These are phyloP conservation scores for Microascus cirrosus DNA, from an alignment of 2,329 filamentous ascomycete genomes.

Conservation along the genomic window DNA sequence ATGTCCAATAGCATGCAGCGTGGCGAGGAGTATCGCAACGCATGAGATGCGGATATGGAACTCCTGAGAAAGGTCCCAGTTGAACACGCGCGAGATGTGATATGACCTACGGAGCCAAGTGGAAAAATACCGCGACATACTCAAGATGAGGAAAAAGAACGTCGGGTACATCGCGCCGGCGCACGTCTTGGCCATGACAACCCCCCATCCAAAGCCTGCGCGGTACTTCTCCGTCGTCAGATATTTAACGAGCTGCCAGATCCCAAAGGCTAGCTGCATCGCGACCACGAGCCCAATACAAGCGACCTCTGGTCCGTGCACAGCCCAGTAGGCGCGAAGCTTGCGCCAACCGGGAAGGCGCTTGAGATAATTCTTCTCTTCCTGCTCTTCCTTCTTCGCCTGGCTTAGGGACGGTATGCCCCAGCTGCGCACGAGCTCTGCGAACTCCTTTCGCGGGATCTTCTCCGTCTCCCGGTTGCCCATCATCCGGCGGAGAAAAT, in stretches of 20 bases:
- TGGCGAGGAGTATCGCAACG: conserved; percentile 35
- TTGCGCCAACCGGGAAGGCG: conserved; percentile 31
- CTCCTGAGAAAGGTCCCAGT: conserved; percentile 42
- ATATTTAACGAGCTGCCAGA: conserved; percentile 46
- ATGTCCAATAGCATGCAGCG: conserved; percentile 42
- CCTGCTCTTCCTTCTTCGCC: conserved; percentile 31
- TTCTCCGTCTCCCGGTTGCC: conserved; percentile 28
- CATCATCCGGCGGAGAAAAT: conserved; percentile 35
- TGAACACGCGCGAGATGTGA: conserved; percentile 40
- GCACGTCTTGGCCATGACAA: conserved; percentile 41
- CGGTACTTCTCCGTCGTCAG: conserved; percentile 29
- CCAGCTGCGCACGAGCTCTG: conserved; percentile 28
- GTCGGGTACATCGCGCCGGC: conserved; percentile 45
- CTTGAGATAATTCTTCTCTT: conserved; percentile 33
- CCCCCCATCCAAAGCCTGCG: conserved; percentile 42
- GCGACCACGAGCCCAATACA: conserved; percentile 35
- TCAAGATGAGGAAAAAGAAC: conserved; percentile 45
- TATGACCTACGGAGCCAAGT: conserved; percentile 40
- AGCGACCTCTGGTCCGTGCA: conserved; percentile 38
- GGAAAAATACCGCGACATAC: conserved; percentile 45
- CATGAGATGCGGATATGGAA: conserved; percentile 46
- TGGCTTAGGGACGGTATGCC: conserved; percentile 35
- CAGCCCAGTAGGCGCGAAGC: conserved; percentile 40
- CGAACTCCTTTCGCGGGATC: conserved; percentile 35
- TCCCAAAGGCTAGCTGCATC: conserved; percentile 37